Base-by-base conservation (phyloP, 305 asterid species). In the Fraxinus platypoda region DNA sequence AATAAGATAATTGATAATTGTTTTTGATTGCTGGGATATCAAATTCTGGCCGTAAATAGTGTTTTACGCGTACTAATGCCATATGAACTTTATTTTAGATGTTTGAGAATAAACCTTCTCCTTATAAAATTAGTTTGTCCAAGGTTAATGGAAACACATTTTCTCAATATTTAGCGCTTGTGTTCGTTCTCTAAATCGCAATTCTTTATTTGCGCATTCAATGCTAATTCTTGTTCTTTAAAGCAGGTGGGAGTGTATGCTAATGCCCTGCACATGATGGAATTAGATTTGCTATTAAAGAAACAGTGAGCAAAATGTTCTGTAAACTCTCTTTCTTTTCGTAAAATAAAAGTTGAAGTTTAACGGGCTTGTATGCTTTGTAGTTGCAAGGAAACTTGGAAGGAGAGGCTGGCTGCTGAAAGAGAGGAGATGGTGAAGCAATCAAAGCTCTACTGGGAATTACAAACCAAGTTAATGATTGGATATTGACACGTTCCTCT, bases 311-410 rank as follows among this genome's bases (percentile, higher is more conserved):
- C 80, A 19, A 8, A 70, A 64, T 52, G 54, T 83, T 37, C 43
- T 37, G 19, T 3, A 1, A 12, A 46, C 11, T 23, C 19, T 6
- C 54, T 0, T 37, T 75, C 33, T 28, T 23, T 37, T 75, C 2
- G 34, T 62, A 15, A 4, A 71, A 46, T 8, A 37, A 30, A 30
- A 30, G 35, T 26, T 3, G 49, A 75, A 21, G 17, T 34, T 25
- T 46, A 37, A 9, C 78, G 54, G 54, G n/a, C 6, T 52, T 15
- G 25, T 37, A 54, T 49, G 25, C 6, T 76, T 76, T 74, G 70
- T 79, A 93, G 97, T 43, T 87, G 92, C 88, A 91, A 87, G 87
- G 94, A 93, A 79, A 88, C 90, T 82, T 94, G 98, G 97, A 92
- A 90, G 81, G 90, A 91, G 88, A 91, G 98, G 85, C 75, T 85